Evolutionary conservation across 2,329 filamentous ascomycete genomes (phyloP).

Genomic region (Sporothrix globosa): DNA sequence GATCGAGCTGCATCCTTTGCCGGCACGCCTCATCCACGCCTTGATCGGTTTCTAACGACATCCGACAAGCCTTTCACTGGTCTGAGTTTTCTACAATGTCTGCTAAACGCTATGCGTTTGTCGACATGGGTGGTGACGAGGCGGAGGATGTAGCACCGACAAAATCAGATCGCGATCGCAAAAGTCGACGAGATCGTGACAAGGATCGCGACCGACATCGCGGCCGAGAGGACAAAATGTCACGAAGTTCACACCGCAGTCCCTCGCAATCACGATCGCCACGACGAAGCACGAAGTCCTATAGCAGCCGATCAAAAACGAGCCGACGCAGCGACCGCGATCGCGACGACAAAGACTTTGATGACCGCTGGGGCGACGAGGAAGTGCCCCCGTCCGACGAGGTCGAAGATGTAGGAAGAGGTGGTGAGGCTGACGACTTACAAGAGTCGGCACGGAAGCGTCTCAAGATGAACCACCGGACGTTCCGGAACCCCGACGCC

Average conservation of each 20-base stretch:
- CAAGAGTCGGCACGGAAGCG: slow-evolving; percentile 72
- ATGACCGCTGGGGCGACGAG: slow-evolving; percentile 82
- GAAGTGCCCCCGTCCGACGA: slow-evolving; percentile 55
- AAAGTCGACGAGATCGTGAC: slow-evolving; percentile 48
- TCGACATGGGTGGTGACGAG: slow-evolving; percentile 68
- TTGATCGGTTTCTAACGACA: background rate
- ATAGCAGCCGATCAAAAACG: slow-evolving; percentile 45
- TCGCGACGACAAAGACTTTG: slow-evolving; percentile 56
- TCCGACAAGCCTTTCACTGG: too few relatives aligned
- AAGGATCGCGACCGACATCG: slow-evolving; percentile 39
- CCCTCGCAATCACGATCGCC: slow-evolving; percentile 40
- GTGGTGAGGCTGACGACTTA: slow-evolving; percentile 61
- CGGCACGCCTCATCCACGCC: background rate
- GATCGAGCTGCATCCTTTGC: background rate
- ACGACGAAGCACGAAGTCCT: slow-evolving; percentile 43
- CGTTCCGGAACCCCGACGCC: slow-evolving; percentile 47
- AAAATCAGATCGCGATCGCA: slow-evolving; percentile 43
- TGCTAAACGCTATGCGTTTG: slow-evolving; percentile 66
- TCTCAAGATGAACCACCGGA: slow-evolving; percentile 61
- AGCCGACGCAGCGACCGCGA: slow-evolving; percentile 43
- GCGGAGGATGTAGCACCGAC: slow-evolving; percentile 40
- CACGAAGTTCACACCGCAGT: slow-evolving; percentile 37
- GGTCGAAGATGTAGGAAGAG: slow-evolving; percentile 36
- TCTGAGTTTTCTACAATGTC: slow-evolving; percentile 37
- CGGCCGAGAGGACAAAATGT: slow-evolving; percentile 3